Base-by-base conservation (phyloP, 202 grass and related monocot genomes). In the Bolboschoenoplectus hybrid region DNA sequence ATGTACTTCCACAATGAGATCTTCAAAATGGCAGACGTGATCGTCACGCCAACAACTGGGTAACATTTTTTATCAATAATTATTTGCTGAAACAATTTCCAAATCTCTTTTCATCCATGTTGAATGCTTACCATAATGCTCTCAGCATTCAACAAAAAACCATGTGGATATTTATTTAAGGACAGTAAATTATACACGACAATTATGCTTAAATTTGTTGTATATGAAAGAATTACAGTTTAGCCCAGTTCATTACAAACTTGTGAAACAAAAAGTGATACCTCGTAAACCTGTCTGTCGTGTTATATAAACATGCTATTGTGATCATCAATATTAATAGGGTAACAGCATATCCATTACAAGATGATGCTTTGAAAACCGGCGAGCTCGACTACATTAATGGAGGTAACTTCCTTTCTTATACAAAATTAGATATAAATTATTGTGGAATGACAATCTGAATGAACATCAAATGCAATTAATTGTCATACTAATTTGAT, bases 341-440 rank as follows among this genome's bases (percentile, higher is more conserved):
- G 80, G 97, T 99, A 67, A 99, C 97, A 10, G 97, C 97, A 67
- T 96, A 94, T 77, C 83, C 90, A 64, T 85, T 99, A 63, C 89
- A 94, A 91, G 86, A 90, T 39, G 97, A 99, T 69, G 93, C 97
- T 34, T 44, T 80, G 0, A 12, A 66, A 7, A 99, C 51, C 2
- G 97, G 97, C 5, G 97, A 99, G 41, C 93, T 99, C 1, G 97
- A 99, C 87, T 99, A 99, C 92, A 99, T 97, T 56, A 99, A 99
- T 80, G 97, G 93, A 86, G 97, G 97, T 97, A 88, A 57, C 19
- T 43, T 80, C 34, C 9, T 58, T 80, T 40, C 9, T 58, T 10
- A 35, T 64, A 7, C 73, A 79, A 49, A 67, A 85, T 11, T 81
- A 43, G 36, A 58, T 79, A 58, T 79, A 36, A 26, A 79, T 19